Evolutionary conservation across 805 yeast species (phyloP).

Genomic region (Metschnikowia koreensis): DNA sequence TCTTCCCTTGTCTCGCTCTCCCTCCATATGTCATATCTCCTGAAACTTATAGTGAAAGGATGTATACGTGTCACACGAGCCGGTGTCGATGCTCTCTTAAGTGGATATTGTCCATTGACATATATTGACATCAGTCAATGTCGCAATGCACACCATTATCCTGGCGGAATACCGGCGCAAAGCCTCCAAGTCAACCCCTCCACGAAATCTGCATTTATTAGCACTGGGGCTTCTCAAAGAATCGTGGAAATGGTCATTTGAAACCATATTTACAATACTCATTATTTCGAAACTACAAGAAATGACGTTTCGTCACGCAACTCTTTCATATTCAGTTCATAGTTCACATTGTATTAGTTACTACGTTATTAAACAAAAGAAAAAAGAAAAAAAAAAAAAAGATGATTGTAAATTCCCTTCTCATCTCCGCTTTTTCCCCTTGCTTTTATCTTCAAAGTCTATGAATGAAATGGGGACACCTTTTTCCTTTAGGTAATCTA

Average conservation of each 20-base stretch:
- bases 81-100: conserved; percentile 66
- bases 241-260: conserved; percentile 57
- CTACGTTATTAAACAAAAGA: background rate
- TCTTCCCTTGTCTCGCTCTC: conserved; percentile 61
- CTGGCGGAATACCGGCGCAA: conserved; percentile 59
- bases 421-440: conserved; percentile 47
- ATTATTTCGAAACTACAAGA: background rate
- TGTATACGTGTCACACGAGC: conserved; percentile 76
- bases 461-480: conserved; percentile 72
- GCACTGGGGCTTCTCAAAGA: conserved; percentile 50
- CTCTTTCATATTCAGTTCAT: conserved; percentile 1
- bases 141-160: conserved; percentile 62
- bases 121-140: conserved; percentile 68
- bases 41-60: conserved; percentile 55
- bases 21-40: conserved; percentile 48
- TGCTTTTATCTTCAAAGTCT: conserved; percentile 59
- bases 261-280: background rate
- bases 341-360: background rate
- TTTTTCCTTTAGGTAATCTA: conserved; percentile 53
- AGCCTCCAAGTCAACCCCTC: conserved; percentile 49
- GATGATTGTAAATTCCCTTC: background rate
- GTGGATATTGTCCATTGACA: conserved; percentile 52
- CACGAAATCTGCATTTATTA: conserved; percentile 57
- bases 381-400: too few relatives aligned
- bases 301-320: background rate